Conservation (phyloP, 2,329 filamentous ascomycete species). For the Aspergillus sp. region DNA sequence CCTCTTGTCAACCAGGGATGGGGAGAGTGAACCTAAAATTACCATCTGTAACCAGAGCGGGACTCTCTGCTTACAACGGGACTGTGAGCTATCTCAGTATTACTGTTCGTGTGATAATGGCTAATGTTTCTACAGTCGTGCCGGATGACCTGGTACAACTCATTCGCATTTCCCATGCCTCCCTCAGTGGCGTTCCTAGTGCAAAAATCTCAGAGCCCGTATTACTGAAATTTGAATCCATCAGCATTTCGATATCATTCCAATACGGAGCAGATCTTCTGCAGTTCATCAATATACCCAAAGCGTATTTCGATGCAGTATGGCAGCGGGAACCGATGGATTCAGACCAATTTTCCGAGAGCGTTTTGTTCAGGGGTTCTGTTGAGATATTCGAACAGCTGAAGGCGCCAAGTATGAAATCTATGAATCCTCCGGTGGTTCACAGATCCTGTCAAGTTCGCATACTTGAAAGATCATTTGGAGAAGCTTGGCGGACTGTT, state of each 20-base stretch:
- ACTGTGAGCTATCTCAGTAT: conserved; percentile 15
- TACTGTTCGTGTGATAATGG: not conserved
- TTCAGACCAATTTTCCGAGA: conserved; percentile 23
- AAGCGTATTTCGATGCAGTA: conserved; percentile 26
- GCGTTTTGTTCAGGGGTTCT: conserved; percentile 21
- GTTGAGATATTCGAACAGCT: conserved; percentile 25
- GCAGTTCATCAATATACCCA: conserved; percentile 26
- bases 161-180: conserved; percentile 12
- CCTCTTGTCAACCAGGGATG: conserved; percentile 22
- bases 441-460: conserved; percentile 26
- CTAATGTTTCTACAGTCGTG: conserved; percentile 9
- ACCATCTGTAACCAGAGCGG: conserved; percentile 29
- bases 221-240: conserved; percentile 19
- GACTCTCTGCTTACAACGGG: conserved; percentile 22
- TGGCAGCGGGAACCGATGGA: conserved; percentile 25
- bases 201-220: conserved; percentile 20
- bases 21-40: conserved; percentile 28
- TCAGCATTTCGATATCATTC: conserved; percentile 22
- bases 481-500: conserved; percentile 24
- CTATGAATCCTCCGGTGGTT: conserved; percentile 19
- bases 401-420: conserved; percentile 24
- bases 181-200: conserved; percentile 10
- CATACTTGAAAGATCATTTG: conserved; percentile 23
- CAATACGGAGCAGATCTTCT: conserved; percentile 21
- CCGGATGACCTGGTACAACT: conserved; percentile 17